phyloP scores from a whole-genome alignment of 2,329 filamentous ascomycete species.

The Penicillium polonicum region DNA sequence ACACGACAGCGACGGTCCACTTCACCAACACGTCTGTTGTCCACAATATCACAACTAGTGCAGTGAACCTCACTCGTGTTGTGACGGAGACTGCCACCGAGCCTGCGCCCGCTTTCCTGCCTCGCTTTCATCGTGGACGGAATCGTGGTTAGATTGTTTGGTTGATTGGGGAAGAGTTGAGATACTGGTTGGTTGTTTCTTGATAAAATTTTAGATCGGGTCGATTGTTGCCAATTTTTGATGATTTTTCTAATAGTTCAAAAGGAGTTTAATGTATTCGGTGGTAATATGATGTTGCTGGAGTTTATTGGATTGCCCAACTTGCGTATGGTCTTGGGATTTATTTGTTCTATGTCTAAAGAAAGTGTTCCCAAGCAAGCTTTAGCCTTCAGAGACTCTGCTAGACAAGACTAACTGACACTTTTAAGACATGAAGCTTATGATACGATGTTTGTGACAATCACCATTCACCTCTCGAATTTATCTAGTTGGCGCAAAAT shows the following conservation, averaged over 20 bases:
- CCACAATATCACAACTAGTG: background rate
- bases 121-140: constrained; percentile 7
- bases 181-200: background rate
- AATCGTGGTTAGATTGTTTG: constrained; percentile 1
- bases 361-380: background rate
- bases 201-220: background rate
- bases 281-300: constrained; percentile 5
- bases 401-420: background rate
- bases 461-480: background rate
- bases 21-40: constrained; percentile 3
- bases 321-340: background rate
- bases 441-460: background rate
- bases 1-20: background rate
- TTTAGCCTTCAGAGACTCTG: background rate
- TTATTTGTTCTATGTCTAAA: background rate
- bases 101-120: constrained; percentile 1
- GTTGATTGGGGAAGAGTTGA: background rate
- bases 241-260: background rate
- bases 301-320: background rate
- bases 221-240: background rate
- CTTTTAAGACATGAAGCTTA: background rate
- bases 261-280: background rate
- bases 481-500: background rate
- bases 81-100: background rate
- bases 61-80: background rate